Conservation (phyloP, 2,329 filamentous ascomycete genomes). For the Penicillium olsonii region DNA sequence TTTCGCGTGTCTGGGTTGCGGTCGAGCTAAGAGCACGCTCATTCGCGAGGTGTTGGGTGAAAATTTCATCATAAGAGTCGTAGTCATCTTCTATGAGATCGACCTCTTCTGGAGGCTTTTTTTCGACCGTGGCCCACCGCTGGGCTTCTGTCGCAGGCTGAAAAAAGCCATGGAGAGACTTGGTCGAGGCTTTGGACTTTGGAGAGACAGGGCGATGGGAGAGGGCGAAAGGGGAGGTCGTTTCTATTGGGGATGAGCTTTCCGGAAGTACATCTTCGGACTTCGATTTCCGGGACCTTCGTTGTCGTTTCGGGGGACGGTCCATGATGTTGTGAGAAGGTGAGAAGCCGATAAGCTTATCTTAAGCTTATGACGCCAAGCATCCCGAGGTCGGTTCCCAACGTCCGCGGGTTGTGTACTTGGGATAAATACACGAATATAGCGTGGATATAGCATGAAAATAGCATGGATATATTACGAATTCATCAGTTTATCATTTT, state of each 20-base stretch:
- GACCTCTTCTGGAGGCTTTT: constrained; percentile 29
- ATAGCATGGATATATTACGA: no score
- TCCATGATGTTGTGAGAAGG: constrained; percentile 32
- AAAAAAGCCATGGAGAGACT: constrained; percentile 46
- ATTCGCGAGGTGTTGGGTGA: constrained; percentile 34
- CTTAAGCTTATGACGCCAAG: constrained; percentile 19
- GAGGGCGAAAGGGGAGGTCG: constrained; percentile 5
- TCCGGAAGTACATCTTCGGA: neutral
- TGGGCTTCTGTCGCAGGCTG: constrained; percentile 41
- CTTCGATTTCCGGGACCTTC: constrained; percentile 26
- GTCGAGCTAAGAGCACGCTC: constrained; percentile 16
- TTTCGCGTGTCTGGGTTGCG: constrained; percentile 9
- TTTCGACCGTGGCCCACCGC: constrained; percentile 38
- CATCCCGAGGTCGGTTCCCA: no score
- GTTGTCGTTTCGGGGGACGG: constrained; percentile 41
- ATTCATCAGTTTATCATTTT: neutral
- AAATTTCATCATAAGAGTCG: constrained; percentile 41
- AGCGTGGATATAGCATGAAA: no score
- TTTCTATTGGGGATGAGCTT: constrained; percentile 8
- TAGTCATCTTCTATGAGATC: constrained; percentile 45
- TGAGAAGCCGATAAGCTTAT: constrained; percentile 16
- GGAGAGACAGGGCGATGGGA: constrained; percentile 25
- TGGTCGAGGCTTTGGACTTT: constrained; percentile 23
- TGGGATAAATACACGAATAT: neutral
- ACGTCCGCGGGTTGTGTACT: neutral